phyloP scores from a whole-genome alignment of 306 rosid species.

The Prunus campanulata region DNA sequence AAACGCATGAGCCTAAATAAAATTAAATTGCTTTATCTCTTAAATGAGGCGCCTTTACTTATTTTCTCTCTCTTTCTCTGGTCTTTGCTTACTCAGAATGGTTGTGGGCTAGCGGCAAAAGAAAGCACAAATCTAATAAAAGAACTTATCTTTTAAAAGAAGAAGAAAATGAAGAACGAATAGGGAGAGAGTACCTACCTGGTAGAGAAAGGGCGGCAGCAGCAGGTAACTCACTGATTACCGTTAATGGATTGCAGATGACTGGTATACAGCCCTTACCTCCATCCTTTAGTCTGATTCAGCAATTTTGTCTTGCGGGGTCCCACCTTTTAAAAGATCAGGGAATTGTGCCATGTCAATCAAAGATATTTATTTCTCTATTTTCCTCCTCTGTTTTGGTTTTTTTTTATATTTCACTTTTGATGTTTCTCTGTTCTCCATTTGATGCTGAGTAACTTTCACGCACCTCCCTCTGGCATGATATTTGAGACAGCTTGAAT shows the following conservation, averaged over 20 bases:
- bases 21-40: background rate
- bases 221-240: background rate
- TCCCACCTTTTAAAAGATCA: background rate
- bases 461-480: too few relatives aligned
- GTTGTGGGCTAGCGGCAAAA: background rate
- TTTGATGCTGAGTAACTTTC: too few relatives aligned
- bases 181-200: background rate
- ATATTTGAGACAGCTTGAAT: too few relatives aligned
- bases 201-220: background rate
- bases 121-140: background rate
- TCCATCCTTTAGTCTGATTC: background rate
- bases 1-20: background rate
- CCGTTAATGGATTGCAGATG: slow-evolving; percentile 17
- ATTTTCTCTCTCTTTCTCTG: background rate
- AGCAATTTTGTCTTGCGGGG: background rate
- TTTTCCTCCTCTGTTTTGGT: too few relatives aligned
- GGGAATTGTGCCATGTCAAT: background rate
- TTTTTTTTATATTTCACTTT: too few relatives aligned
- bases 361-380: too few relatives aligned
- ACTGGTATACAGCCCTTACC: slow-evolving; percentile 7
- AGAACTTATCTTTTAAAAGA: background rate
- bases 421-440: too few relatives aligned
- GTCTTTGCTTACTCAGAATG: background rate
- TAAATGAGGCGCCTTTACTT: background rate
- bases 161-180: background rate